Percentiles rank a stretch among this genome's conserved stretches.
phyloP scores from a whole-genome alignment of 2,329 filamentous ascomycete species.

The Aureobasidium zeae region DNA sequence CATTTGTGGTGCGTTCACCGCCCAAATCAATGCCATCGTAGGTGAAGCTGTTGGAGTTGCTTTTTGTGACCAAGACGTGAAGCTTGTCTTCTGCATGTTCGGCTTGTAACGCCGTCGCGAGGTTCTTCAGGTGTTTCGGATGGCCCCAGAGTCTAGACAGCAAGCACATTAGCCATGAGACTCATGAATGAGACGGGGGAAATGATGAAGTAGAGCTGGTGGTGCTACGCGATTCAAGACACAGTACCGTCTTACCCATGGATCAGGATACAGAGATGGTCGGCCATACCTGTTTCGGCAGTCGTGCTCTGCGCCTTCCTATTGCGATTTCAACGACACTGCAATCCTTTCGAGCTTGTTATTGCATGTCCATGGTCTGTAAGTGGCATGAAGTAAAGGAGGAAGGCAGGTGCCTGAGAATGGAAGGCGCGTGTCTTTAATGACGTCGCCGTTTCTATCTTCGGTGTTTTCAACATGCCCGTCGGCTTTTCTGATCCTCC shows the following conservation, averaged over 20 bases:
- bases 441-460: slow-evolving; percentile 1
- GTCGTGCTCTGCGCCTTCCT: neutral
- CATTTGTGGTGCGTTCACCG: slow-evolving; percentile 55
- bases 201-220: slow-evolving; percentile 15
- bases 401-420: slow-evolving; percentile 3
- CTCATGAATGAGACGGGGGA: neutral
- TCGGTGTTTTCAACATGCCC: slow-evolving; percentile 1
- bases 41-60: slow-evolving; percentile 62
- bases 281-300: slow-evolving; percentile 32
- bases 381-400: neutral
- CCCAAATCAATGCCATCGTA: slow-evolving; percentile 61
- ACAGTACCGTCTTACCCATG: slow-evolving; percentile 50
- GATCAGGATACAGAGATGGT: slow-evolving; percentile 68
- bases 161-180: neutral
- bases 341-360: neutral
- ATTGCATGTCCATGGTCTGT: slow-evolving; percentile 8
- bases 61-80: slow-evolving; percentile 61
- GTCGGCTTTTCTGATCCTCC: too few relatives aligned
- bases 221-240: slow-evolving; percentile 15
- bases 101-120: slow-evolving; percentile 56
- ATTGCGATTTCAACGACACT: slow-evolving; percentile 2
- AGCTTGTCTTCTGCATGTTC: slow-evolving; percentile 54
- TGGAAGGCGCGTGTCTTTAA: neutral
- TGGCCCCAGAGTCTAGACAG: slow-evolving; percentile 63
- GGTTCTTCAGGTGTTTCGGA: slow-evolving; percentile 59